These are phyloP conservation scores for Apiotrichum laibachii DNA, from an alignment of 1,284 basidiomycete species.

Conservation along the genomic window DNA sequence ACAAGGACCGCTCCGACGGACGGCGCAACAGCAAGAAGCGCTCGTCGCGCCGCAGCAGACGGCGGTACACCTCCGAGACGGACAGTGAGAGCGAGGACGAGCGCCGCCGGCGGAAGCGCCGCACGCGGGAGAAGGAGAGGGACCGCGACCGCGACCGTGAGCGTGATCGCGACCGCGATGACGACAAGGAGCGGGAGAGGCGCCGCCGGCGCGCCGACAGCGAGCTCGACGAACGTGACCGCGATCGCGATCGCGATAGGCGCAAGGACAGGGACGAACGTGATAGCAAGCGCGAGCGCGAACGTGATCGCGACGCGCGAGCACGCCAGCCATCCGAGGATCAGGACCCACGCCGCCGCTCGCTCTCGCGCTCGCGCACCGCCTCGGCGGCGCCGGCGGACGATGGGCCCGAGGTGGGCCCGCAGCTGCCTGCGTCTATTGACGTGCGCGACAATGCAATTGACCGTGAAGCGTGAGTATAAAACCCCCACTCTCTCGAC, in stretches of 20 bases:
- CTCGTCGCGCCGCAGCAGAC: neutral
- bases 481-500: neutral
- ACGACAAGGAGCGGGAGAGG: constrained; percentile 53
- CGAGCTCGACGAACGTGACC: constrained; percentile 31
- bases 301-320: neutral
- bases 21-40: neutral
- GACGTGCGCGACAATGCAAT: constrained; percentile 58
- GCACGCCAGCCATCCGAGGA: neutral
- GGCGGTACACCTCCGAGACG: constrained; percentile 54
- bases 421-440: constrained; percentile 49
- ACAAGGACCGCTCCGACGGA: neutral
- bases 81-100: constrained; percentile 56
- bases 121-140: constrained; percentile 40
- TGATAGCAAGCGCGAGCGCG: neutral
- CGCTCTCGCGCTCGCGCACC: neutral
- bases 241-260: constrained; percentile 19
- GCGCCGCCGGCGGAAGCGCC: constrained; percentile 49
- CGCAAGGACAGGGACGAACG: constrained; percentile 1
- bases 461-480: constrained; percentile 58
- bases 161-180: constrained; percentile 37
- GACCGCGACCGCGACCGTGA: constrained; percentile 9
- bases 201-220: constrained; percentile 52
- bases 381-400: constrained; percentile 49
- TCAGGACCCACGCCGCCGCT: constrained; percentile 28
- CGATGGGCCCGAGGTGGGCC: constrained; percentile 71